Percentiles rank a stretch among this genome's conserved stretches.
phyloP scores from a whole-genome alignment of 1,284 basidiomycete genomes.

The Puccinia coronata region DNA sequence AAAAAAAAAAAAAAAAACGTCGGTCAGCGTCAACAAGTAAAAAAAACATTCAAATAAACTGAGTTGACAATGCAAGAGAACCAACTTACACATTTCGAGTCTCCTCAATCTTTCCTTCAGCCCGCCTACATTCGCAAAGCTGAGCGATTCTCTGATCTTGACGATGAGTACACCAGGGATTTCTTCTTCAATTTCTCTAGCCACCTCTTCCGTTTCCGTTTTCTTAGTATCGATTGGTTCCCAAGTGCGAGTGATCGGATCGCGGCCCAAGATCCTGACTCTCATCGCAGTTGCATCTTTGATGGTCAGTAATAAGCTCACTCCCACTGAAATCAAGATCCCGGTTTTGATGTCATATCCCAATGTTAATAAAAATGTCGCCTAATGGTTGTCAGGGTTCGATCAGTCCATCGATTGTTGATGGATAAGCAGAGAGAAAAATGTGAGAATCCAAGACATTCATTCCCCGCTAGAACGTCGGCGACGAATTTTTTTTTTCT shows the following conservation, averaged over 20 bases:
- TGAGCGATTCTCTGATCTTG: slow-evolving; percentile 75
- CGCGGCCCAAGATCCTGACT: slow-evolving; percentile 64
- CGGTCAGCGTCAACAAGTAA: background rate
- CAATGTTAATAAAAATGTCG: slow-evolving; percentile 48
- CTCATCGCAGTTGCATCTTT: slow-evolving; percentile 48
- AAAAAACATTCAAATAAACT: background rate
- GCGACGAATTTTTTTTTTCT: too few relatives aligned
- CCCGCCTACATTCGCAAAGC: slow-evolving; percentile 64
- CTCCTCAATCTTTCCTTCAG: slow-evolving; percentile 47
- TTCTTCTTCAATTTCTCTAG: slow-evolving; percentile 72
- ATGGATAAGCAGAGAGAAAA: background rate
- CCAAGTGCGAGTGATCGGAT: slow-evolving; percentile 79
- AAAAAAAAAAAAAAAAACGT: too few relatives aligned
- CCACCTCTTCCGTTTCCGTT: slow-evolving; percentile 66
- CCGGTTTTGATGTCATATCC: slow-evolving; percentile 45
- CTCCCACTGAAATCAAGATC: slow-evolving; percentile 39
- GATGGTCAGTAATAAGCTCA: slow-evolving; percentile 38
- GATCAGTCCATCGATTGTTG: background rate
- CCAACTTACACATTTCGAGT: slow-evolving; percentile 45
- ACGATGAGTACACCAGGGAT: slow-evolving; percentile 75
- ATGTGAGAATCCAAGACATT: background rate
- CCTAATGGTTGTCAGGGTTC: slow-evolving; percentile 18
- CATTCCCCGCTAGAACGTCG: background rate
- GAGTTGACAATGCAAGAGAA: background rate
- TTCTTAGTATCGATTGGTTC: slow-evolving; percentile 65